phyloP scores from a whole-genome alignment of 768 basidiomycete species.

The Sutorius australiensis region DNA sequence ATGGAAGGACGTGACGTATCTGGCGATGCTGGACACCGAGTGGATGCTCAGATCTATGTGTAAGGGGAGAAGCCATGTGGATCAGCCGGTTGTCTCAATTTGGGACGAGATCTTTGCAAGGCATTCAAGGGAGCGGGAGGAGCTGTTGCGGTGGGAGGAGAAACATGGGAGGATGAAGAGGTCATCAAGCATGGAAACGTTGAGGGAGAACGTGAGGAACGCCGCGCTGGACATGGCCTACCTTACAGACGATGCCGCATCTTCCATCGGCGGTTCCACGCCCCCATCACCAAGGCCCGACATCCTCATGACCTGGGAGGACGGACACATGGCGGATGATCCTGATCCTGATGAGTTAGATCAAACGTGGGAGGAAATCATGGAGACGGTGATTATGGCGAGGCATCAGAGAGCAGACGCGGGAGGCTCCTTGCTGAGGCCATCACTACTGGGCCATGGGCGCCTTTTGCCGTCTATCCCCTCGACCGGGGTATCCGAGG shows the following conservation, averaged over 20 bases:
- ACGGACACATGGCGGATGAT: constrained; percentile 10
- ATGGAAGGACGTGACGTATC: constrained; percentile 60
- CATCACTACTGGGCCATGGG: constrained; percentile 3
- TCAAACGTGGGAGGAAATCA: constrained; percentile 14
- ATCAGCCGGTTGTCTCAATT: constrained; percentile 35
- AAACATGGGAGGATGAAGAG: constrained; percentile 28
- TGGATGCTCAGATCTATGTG: constrained; percentile 41
- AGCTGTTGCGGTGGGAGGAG: constrained; percentile 51
- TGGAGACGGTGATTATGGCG: constrained; percentile 9
- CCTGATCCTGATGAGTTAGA: not conserved
- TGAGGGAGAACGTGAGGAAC: constrained; percentile 22
- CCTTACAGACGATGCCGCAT: constrained; percentile 17
- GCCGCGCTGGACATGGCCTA: constrained; percentile 8
- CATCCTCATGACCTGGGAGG: constrained; percentile 13
- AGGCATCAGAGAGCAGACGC: not conserved
- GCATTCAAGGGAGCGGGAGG: constrained; percentile 56
- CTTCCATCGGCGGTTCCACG: constrained; percentile 13
- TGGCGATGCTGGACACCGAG: constrained; percentile 61
- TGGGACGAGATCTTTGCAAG: constrained; percentile 64
- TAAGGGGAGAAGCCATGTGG: not conserved
- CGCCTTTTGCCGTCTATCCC: constrained; percentile 29
- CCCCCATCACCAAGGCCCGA: constrained; percentile 22
- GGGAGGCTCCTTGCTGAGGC: not conserved
- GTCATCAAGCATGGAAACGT: constrained; percentile 41
- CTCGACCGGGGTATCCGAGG: constrained; percentile 20